Evolutionary conservation across 768 basidiomycete species (phyloP).

Genomic region (Collybia mongolica): DNA sequence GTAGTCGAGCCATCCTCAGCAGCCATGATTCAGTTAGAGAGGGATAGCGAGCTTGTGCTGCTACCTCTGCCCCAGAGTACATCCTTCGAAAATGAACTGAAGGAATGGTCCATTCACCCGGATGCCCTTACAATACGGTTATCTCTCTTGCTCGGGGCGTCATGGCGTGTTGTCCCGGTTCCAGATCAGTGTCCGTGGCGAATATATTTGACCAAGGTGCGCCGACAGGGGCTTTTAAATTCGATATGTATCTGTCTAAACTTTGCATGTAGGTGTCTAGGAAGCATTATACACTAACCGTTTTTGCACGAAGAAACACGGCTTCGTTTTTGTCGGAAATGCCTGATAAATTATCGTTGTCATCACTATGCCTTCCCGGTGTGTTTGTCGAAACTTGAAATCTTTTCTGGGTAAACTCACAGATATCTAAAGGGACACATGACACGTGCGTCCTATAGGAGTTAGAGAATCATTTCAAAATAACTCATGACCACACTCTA

Average conservation of each 20-base stretch:
- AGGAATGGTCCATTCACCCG: conserved; percentile 23
- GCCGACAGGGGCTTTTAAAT: conserved; percentile 19
- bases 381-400: conserved; percentile 21
- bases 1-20: not conserved
- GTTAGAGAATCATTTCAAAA: not conserved
- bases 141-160: conserved; percentile 29
- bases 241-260: not conserved
- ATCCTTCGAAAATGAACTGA: not conserved
- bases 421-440: conserved; percentile 50
- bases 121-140: conserved; percentile 24
- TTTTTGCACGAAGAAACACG: conserved; percentile 60
- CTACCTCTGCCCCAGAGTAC: not conserved
- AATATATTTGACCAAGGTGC: conserved; percentile 54
- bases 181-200: conserved; percentile 53
- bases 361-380: conserved; percentile 80
- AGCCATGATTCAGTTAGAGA: not conserved
- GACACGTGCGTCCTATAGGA: conserved; percentile 51
- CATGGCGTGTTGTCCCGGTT: conserved; percentile 45
- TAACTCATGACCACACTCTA: conserved; percentile 21
- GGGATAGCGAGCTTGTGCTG: conserved; percentile 1
- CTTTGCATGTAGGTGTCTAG: conserved; percentile 38
- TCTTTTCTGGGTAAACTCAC: conserved; percentile 8
- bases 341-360: conserved; percentile 66
- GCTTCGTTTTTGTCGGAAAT: conserved; percentile 57
- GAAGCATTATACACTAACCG: conserved; percentile 44